phyloP scores from a whole-genome alignment of 371 early-diverging fungal genomes.

The Choanephora cucurbitarum region DNA sequence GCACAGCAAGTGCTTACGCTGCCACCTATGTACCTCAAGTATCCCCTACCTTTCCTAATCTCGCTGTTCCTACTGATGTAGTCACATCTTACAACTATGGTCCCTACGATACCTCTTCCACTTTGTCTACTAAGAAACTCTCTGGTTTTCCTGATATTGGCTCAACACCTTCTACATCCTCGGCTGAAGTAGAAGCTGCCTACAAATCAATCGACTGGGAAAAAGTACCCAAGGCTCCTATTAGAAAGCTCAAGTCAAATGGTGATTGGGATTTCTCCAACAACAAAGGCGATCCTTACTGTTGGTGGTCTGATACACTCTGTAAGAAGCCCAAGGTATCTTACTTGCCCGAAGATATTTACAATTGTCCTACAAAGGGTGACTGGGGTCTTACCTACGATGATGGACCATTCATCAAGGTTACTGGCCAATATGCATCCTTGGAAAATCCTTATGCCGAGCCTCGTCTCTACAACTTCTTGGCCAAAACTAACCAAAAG shows the following conservation, averaged over 20 bases:
- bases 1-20: background rate
- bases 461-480: conserved; percentile 32
- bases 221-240: conserved; percentile 18
- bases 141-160: conserved; percentile 38
- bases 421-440: conserved; percentile 1
- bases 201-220: conserved; percentile 24
- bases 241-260: conserved; percentile 3
- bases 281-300: conserved; percentile 11
- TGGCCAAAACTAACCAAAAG: conserved; percentile 17
- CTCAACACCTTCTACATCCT: conserved; percentile 29
- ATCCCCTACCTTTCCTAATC: background rate
- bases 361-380: conserved; percentile 14
- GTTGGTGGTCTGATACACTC: conserved; percentile 24
- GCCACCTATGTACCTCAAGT: background rate
- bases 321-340: conserved; percentile 19
- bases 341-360: conserved; percentile 23
- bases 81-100: conserved; percentile 16
- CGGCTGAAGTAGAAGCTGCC: conserved; percentile 20
- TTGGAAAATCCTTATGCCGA: conserved; percentile 22
- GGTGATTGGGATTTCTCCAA: conserved; percentile 1
- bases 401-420: conserved; percentile 26
- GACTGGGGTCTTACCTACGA: conserved; percentile 35
- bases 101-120: conserved; percentile 7
- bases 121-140: conserved; percentile 10
- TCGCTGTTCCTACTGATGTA: conserved; percentile 11